Evolutionary conservation across 768 basidiomycete species (phyloP), one percentile per base, ranked within the genome.

Genomic region (Leucocoprinus birnbaumii): DNA sequence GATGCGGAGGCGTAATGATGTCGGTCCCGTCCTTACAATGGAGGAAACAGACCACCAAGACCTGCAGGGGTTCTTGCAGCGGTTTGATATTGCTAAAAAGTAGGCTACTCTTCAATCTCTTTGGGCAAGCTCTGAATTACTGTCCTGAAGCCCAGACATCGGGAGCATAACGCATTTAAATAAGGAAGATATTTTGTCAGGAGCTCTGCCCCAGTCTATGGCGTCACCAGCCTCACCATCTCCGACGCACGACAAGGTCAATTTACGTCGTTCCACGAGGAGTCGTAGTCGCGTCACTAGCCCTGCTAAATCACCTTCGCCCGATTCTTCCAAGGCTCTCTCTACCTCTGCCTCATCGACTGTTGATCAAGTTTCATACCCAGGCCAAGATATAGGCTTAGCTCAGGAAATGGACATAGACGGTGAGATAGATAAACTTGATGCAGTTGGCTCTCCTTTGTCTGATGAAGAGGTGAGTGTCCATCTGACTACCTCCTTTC

Each of bases 1-100:
- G 74, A 77, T 89, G 47, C 77, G 75, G 54, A 75, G 74, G 53
- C 79, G 80, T 62, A 72, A 79, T 49, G 72, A 71, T 59, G 62
- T 78, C 42, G 78, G 78, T 21, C 57, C 71, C 31, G 58, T 77
- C 37, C 63, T 80, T 26, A 56, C 61, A 10, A 48, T 57, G 24
- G 61, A 63, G 18, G 65, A 66, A 40, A 62, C 59, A 37, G 48
- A 55, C n/a, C 47, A 55, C 9, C 47, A 42, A 45, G 58, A 56
- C 14, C 34, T 48, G 4, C 55, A 61, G 14, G 46, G 34, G 14
- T 61, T 61, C 38, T 21, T 59, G 16, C 45, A 46, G 16, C 51
- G 53, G 1, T 52, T 61, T 38, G 60, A 61, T 34, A 53, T 58
- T 35, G 21, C 43, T 37, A 61, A 67, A 56, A 53, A 64, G 64